phyloP scores from a whole-genome alignment of 805 yeast genomes.

The Yamadazyma kitorensis region DNA sequence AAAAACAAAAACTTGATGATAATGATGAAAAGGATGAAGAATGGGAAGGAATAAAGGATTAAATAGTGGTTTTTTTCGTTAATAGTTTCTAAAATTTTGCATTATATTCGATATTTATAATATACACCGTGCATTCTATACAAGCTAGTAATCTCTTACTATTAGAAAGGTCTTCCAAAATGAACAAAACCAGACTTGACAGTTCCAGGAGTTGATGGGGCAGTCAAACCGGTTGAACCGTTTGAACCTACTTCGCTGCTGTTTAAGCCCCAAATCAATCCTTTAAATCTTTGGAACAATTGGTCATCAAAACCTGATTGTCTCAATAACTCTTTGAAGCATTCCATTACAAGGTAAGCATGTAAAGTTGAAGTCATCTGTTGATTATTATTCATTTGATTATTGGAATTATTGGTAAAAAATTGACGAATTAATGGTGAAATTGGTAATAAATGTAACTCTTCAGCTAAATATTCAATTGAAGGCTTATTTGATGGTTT shows the following conservation, averaged over 20 bases:
- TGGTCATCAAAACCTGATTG: constrained; percentile 21
- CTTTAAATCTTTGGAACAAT: constrained; percentile 38
- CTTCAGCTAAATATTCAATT: constrained; percentile 67
- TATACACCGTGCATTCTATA: constrained; percentile 6
- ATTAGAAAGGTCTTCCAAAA: constrained; percentile 27
- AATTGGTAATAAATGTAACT: constrained; percentile 59
- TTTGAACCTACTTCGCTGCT: constrained; percentile 7
- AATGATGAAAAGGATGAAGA: constrained; percentile 14
- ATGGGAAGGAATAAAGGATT: constrained; percentile 28
- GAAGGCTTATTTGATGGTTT: constrained; percentile 38
- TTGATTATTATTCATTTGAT: constrained; percentile 24
- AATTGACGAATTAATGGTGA: constrained; percentile 46
- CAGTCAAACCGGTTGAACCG: constrained; percentile 6
- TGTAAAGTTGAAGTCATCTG: constrained; percentile 52
- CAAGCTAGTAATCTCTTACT: background rate
- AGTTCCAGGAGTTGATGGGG: constrained; percentile 23
- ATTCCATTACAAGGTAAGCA: constrained; percentile 61
- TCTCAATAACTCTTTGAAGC: constrained; percentile 55
- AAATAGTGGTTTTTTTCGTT: constrained; percentile 3
- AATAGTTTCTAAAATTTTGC: constrained; percentile 3
- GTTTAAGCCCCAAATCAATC: constrained; percentile 53
- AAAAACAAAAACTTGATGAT: constrained; percentile 17
- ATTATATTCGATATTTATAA: constrained; percentile 4
- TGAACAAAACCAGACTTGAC: constrained; percentile 24
- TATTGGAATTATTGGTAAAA: constrained; percentile 24